A percentile compares a stretch with the other conserved stretches of the same genome.
Conservation (phyloP, 129 eudicot species). For the Pseudognaphalium luteoalbum region DNA sequence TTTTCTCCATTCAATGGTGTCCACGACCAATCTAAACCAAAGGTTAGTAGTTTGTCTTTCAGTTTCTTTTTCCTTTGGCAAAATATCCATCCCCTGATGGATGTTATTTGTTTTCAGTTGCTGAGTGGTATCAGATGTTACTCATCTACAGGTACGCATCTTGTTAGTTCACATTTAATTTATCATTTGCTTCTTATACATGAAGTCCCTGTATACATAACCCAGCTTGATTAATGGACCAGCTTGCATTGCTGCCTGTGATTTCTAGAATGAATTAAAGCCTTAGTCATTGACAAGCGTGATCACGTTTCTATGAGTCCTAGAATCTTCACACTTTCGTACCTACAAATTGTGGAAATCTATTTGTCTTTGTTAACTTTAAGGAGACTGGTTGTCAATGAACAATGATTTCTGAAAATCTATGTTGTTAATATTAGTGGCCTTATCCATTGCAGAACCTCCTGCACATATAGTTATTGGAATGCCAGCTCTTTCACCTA, state of each 20-base stretch:
- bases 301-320: background rate
- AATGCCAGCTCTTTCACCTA: constrained; percentile 98
- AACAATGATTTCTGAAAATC: constrained; percentile 9
- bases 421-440: constrained; percentile 18
- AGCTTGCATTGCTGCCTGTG: background rate
- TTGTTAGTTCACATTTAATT: background rate
- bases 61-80: constrained; percentile 13
- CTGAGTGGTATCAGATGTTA: constrained; percentile 52
- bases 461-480: constrained; percentile 63
- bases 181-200: constrained; percentile 17
- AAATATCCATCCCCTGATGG: constrained; percentile 18
- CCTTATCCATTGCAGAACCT: constrained; percentile 51
- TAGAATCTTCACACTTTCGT: background rate
- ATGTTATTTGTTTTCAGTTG: constrained; percentile 47
- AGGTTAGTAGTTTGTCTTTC: constrained; percentile 51
- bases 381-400: constrained; percentile 11
- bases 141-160: constrained; percentile 71
- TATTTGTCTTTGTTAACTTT: constrained; percentile 4
- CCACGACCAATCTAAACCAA: constrained; percentile 41
- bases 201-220: constrained; percentile 12
- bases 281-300: background rate
- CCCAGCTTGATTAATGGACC: background rate
- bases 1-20: constrained; percentile 32
- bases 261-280: background rate
- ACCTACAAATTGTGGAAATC: constrained; percentile 9